phyloP scores from a whole-genome alignment of 2,329 filamentous ascomycete genomes.

The Colletotrichum caudatum region DNA sequence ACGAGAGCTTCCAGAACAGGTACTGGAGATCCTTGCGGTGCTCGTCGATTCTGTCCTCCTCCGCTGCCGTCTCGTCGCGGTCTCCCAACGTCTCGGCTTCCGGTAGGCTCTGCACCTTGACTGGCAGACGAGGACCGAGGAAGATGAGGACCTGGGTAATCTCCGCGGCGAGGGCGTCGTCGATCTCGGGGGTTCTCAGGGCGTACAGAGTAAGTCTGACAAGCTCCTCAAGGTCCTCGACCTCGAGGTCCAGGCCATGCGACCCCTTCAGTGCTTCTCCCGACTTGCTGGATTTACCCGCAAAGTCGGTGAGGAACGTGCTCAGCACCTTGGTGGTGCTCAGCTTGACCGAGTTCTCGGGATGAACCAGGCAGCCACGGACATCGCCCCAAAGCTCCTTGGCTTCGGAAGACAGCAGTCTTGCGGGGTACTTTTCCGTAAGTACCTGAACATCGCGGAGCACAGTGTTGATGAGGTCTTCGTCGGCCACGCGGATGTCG shows the following conservation, averaged over 20 bases:
- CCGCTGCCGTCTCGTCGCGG: constrained; percentile 57
- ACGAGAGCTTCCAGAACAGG: constrained; percentile 82
- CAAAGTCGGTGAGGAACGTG: constrained; percentile 84
- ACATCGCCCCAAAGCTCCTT: constrained; percentile 78
- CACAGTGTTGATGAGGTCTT: constrained; percentile 80
- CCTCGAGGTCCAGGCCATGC: constrained; percentile 75
- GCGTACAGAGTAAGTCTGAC: constrained; percentile 63
- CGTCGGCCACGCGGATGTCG: constrained; percentile 67
- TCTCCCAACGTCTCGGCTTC: constrained; percentile 58
- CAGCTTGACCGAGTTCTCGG: constrained; percentile 80
- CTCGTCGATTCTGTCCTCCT: constrained; percentile 47
- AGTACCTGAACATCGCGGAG: constrained; percentile 78
- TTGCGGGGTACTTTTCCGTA: constrained; percentile 72
- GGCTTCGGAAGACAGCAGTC: constrained; percentile 70
- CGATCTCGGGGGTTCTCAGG: constrained; percentile 73
- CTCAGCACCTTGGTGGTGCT: constrained; percentile 80
- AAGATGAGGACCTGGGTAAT: constrained; percentile 86
- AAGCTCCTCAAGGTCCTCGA: constrained; percentile 72
- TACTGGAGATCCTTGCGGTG: constrained; percentile 68
- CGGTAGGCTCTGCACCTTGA: constrained; percentile 45
- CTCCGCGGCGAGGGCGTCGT: constrained; percentile 82
- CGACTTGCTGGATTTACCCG: constrained; percentile 66
- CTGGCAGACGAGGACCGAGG: constrained; percentile 71
- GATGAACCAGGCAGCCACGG: constrained; percentile 76
- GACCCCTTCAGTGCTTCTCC: constrained; percentile 75